Evolutionary conservation across 2,329 filamentous ascomycete genomes (phyloP).

Genomic region (Zymoseptoria ardabiliae): DNA sequence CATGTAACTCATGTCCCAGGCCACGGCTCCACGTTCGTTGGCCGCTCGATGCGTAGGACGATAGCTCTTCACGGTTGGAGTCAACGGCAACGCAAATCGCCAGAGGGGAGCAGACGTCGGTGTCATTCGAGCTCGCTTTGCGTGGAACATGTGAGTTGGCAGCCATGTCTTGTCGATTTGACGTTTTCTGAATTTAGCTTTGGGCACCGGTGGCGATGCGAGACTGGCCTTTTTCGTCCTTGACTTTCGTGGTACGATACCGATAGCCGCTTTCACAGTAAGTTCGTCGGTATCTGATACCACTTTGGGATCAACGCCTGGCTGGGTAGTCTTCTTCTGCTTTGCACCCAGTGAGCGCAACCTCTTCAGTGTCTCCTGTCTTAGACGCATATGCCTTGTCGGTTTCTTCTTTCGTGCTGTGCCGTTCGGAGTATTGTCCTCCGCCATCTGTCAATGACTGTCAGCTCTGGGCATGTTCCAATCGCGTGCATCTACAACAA

Average conservation of each 20-base stretch:
- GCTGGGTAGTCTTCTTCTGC: conserved; percentile 37
- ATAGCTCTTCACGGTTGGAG: conserved; percentile 84
- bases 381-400: conserved; percentile 46
- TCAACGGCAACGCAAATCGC: conserved; percentile 79
- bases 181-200: conserved; percentile 71
- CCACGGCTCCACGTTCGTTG: conserved; percentile 66
- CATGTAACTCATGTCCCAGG: conserved; percentile 93
- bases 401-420: conserved; percentile 58
- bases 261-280: conserved; percentile 22
- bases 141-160: conserved; percentile 88
- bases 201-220: conserved; percentile 55
- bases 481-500: conserved; percentile 3
- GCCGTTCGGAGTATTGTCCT: conserved; percentile 84
- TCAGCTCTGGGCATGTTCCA: conserved; percentile 10
- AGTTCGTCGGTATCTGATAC: conserved; percentile 6
- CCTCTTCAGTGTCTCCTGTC: conserved; percentile 68
- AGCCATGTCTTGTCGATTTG: conserved; percentile 88
- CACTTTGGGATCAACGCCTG: conserved; percentile 23
- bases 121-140: conserved; percentile 87
- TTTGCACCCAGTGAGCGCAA: conserved; percentile 55
- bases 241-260: conserved; percentile 38
- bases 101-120: conserved; percentile 71
- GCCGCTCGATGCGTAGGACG: conserved; percentile 76
- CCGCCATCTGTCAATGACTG: conserved; percentile 56
- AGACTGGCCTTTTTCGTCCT: conserved; percentile 65